Conservation (phyloP, 23 red algal genomes). For the Porphyridium purpureum region DNA sequence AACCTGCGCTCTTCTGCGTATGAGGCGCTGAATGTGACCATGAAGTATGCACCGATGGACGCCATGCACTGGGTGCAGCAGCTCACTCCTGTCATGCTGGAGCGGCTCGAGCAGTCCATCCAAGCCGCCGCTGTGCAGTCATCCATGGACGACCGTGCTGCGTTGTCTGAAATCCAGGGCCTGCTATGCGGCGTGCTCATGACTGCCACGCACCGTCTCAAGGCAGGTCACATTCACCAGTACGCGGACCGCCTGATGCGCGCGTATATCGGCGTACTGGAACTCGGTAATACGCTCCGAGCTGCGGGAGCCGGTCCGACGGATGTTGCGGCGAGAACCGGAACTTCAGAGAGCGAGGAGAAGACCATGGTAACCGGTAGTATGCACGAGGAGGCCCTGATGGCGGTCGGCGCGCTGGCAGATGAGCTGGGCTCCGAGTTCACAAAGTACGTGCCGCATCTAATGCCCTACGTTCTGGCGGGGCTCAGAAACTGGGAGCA, state of each 20-base stretch:
- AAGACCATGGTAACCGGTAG: no score
- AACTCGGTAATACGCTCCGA: constrained; percentile 5
- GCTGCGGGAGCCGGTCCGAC: neutral
- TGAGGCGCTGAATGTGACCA: constrained; percentile 58
- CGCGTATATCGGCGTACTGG: constrained; percentile 38
- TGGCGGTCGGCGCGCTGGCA: constrained; percentile 66
- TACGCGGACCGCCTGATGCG: constrained; percentile 68
- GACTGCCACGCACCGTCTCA: constrained; percentile 36
- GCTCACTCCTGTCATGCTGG: constrained; percentile 36
- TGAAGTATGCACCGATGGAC: constrained; percentile 41
- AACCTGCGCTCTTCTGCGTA: constrained; percentile 62
- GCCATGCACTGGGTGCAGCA: constrained; percentile 15
- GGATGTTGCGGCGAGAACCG: neutral
- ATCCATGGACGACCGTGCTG: constrained; percentile 22
- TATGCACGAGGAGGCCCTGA: constrained; percentile 74
- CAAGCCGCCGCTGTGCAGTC: constrained; percentile 15
- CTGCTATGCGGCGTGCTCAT: constrained; percentile 57
- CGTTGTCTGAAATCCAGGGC: constrained; percentile 62
- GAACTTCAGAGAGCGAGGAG: no score
- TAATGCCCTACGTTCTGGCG: constrained; percentile 47
- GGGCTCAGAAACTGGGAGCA: constrained; percentile 65
- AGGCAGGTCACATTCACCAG: no score
- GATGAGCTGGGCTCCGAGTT: constrained; percentile 59
- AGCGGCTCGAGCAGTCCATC: constrained; percentile 54
- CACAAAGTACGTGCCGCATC: constrained; percentile 46